Conservation (phyloP, 352 stramenopile genomes). For the Globisporangium iwayamae region DNA sequence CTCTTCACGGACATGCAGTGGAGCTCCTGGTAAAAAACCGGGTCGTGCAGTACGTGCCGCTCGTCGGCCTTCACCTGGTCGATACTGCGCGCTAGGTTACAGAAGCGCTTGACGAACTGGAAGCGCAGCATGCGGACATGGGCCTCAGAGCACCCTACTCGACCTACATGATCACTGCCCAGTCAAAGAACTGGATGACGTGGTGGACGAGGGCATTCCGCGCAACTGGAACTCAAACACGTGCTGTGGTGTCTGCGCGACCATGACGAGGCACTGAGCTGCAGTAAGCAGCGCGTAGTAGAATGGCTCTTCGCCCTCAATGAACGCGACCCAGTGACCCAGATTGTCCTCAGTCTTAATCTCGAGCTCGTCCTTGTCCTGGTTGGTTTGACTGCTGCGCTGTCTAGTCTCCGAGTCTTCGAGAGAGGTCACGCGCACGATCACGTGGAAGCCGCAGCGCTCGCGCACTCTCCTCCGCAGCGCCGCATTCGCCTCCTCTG, state of each 20-base stretch:
- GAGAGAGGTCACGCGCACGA: background rate
- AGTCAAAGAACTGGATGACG: background rate
- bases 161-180: background rate
- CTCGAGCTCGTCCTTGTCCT: background rate
- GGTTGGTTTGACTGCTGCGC: too few relatives aligned
- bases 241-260: background rate
- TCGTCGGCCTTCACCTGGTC: conserved; percentile 3
- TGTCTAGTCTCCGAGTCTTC: background rate
- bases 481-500: background rate
- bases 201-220: background rate
- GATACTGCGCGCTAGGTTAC: background rate
- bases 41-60: conserved; percentile 5
- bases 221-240: conserved; percentile 3
- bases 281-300: background rate
- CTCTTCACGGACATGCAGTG: background rate
- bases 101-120: conserved; percentile 6
- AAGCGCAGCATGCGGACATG: conserved; percentile 5
- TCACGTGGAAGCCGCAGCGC: background rate
- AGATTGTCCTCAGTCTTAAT: background rate
- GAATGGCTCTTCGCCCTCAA: conserved; percentile 1
- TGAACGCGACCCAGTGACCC: background rate
- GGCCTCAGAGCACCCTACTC: background rate
- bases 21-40: conserved; percentile 1
- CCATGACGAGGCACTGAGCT: background rate
- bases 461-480: background rate